Base-by-base conservation (phyloP, 768 basidiomycete species). In the Mycena olivaceomarginata region DNA sequence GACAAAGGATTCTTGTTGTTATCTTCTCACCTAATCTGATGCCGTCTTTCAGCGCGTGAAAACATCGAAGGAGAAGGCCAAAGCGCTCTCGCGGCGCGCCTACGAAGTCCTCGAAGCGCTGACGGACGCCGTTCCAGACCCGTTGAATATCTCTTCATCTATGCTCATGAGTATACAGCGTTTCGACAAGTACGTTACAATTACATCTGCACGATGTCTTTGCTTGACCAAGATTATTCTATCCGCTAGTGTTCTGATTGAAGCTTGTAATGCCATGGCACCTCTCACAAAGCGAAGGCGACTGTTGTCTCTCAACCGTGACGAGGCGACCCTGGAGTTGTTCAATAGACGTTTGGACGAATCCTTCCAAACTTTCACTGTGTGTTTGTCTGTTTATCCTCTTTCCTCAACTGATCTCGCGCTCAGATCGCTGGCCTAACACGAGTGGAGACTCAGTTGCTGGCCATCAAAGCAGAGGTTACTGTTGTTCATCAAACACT, bases 71-170 rank as follows among this genome's bases (percentile, higher is more conserved):
- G 53, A 56, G n/a, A 56, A 22, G 53, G 53, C 53, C n/a, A 40
- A 45, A 64, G 12, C n/a, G 41, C 64, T 65, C 22, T 65, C 45
- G 9, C 64, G 43, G n/a, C 43, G 43, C 22, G 53, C 53, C 53
- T n/a, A 22, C 12, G 53, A 56, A 56, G 12, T 56, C 12, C 53
- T 56, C 8, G 53, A 56, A 13, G 53, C 1, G 53, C 22, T 56
- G 53, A 13, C 64, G 64, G 41, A 65, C 22, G 64, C 64, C 43
- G 64, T 65, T 46, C 64, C 64, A 45, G 64, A 65, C 12, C 64
- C 64, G 11, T 65, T n/a, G 1, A 46, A 45, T 31, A 65, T 65
- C 8, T n/a, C 20, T 18, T n/a, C 43, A 22, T 15, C 64, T 45
- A 25, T 65, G 64, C 64, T 65, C n/a, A 18, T 13, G 22, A 65